Percentiles rank a stretch among this genome's conserved stretches.
phyloP scores from a whole-genome alignment of 2,329 filamentous ascomycete species.

The Claviceps digitariae region DNA sequence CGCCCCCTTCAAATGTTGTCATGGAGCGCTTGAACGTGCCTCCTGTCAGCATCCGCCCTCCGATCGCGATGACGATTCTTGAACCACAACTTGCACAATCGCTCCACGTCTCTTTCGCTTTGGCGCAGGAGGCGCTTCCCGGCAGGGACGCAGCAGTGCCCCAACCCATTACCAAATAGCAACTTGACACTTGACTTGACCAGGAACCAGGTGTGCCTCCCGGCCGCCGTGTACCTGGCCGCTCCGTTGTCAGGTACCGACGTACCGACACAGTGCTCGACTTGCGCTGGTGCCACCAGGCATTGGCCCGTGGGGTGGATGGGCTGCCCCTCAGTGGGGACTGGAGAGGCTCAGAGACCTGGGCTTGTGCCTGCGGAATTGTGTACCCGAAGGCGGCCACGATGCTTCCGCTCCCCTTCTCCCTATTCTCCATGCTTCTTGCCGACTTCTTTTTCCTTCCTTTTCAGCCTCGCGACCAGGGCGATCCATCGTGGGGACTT shows the following conservation, averaged over 20 bases:
- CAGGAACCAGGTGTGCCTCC: constrained; percentile 15
- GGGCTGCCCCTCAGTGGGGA: background rate
- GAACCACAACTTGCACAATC: background rate
- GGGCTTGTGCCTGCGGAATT: too few species aligned
- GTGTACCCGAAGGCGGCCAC: background rate
- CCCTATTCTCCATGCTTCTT: constrained; percentile 13
- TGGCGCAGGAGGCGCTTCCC: background rate
- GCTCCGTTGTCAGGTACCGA: constrained; percentile 16
- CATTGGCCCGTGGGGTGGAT: constrained; percentile 1
- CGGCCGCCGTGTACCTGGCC: constrained; percentile 13
- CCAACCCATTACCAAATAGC: constrained; percentile 21
- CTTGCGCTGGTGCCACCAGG: background rate
- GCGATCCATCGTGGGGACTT: constrained; percentile 2
- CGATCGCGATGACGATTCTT: constrained; percentile 21
- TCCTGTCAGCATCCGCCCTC: background rate
- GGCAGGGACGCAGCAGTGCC: background rate
- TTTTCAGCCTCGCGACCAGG: background rate
- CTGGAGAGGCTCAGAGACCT: too few species aligned
- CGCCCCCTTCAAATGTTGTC: too few species aligned
- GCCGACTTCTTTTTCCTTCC: constrained; percentile 1
- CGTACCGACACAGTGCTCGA: background rate
- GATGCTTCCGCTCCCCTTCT: constrained; percentile 13
- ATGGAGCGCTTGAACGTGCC: too few species aligned
- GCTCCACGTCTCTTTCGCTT: background rate
- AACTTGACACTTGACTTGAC: constrained; percentile 15